Evolutionary conservation across 352 stramenopile species (phyloP).

Genomic region (Aphanomyces invadans): DNA sequence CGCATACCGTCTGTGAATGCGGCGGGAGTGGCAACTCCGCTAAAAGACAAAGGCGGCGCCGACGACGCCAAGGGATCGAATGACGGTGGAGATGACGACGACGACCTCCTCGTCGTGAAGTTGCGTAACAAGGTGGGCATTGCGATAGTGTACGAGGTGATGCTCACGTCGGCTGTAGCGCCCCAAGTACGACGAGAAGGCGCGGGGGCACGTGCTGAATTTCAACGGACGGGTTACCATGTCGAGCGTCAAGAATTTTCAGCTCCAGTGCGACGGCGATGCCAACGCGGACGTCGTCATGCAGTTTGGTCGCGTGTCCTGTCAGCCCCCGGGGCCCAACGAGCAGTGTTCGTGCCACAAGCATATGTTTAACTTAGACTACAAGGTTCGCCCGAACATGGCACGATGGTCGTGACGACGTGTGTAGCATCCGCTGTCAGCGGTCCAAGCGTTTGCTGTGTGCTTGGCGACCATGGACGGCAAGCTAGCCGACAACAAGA

Average conservation of each 20-base stretch:
- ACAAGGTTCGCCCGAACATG: conserved; percentile 34
- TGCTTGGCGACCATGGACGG: conserved; percentile 87
- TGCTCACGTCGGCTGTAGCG: conserved; percentile 20
- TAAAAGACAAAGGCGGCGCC: conserved; percentile 32
- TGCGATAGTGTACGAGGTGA: not conserved
- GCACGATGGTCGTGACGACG: not conserved
- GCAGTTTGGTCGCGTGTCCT: conserved; percentile 60
- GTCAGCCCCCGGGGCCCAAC: conserved; percentile 39
- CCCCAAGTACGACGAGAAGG: conserved; percentile 42
- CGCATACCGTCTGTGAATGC: conserved; percentile 33
- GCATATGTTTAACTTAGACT: conserved; percentile 91
- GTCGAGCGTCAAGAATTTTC: conserved; percentile 69
- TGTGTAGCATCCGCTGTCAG: conserved; percentile 51
- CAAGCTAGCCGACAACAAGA: conserved; percentile 64
- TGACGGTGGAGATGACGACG: conserved; percentile 48
- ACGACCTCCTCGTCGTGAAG: conserved; percentile 32
- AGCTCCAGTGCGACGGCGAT: conserved; percentile 51
- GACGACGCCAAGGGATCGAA: not conserved
- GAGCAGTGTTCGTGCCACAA: conserved; percentile 65
- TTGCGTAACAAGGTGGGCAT: conserved; percentile 84
- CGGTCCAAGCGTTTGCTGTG: conserved; percentile 89
- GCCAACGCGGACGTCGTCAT: conserved; percentile 38
- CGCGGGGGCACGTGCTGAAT: conserved; percentile 51
- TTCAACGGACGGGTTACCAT: conserved; percentile 59
- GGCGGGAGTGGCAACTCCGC: conserved; percentile 25